Evolutionary conservation across 352 stramenopile species (phyloP).

Genomic region (Globisporangium barbulae): DNA sequence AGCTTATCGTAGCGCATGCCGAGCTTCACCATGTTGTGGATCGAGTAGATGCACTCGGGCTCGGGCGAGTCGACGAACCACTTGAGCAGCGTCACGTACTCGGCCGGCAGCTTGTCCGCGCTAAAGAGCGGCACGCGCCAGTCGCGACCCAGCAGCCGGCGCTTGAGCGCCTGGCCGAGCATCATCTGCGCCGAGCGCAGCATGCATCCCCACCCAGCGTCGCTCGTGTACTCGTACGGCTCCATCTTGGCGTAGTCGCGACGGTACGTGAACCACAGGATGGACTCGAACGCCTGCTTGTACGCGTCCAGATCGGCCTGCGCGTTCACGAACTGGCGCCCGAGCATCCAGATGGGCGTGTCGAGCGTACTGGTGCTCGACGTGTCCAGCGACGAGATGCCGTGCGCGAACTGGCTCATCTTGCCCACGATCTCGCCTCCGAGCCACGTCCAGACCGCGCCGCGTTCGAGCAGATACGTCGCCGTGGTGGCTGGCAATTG

Average conservation of each 20-base stretch:
- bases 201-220: conserved; percentile 97
- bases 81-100: conserved; percentile 58
- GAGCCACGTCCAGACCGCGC: conserved; percentile 28
- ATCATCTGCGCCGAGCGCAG: conserved; percentile 95
- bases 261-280: conserved; percentile 90
- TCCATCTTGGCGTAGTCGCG: conserved; percentile 83
- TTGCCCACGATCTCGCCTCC: conserved; percentile 40
- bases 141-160: conserved; percentile 59
- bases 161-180: conserved; percentile 86
- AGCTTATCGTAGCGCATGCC: conserved; percentile 90
- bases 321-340: conserved; percentile 30
- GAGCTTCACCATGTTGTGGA: conserved; percentile 91
- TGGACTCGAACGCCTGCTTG: conserved; percentile 53
- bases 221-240: conserved; percentile 86
- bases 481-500: conserved; percentile 13
- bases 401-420: conserved; percentile 84
- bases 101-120: conserved; percentile 32
- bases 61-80: conserved; percentile 87
- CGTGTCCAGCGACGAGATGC: conserved; percentile 71
- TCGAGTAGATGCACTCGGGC: conserved; percentile 72
- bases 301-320: conserved; percentile 48
- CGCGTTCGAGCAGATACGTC: conserved; percentile 20
- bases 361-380: conserved; percentile 28
- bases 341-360: conserved; percentile 50
- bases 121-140: conserved; percentile 41